A percentile compares a stretch with the other conserved stretches of the same genome.
phyloP scores from a whole-genome alignment of 2,329 filamentous ascomycete species.

The Gyromitra esculenta region DNA sequence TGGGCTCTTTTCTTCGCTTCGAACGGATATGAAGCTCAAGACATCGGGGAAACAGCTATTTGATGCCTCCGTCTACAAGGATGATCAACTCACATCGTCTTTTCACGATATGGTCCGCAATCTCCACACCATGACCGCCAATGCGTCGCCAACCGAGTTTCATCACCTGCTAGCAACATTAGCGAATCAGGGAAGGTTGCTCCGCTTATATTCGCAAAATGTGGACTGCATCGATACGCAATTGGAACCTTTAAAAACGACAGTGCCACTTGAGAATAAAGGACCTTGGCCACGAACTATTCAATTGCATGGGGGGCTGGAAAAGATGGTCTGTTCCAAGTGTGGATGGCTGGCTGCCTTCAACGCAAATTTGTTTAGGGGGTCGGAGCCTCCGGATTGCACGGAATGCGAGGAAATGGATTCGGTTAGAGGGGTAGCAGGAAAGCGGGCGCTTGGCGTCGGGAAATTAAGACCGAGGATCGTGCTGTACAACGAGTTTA shows the following conservation, averaged over 20 bases:
- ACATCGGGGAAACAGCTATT: conserved; percentile 95
- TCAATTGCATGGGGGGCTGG: conserved; percentile 90
- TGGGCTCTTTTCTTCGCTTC: conserved; percentile 86
- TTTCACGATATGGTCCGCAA: conserved; percentile 97
- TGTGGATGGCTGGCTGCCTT: conserved; percentile 81
- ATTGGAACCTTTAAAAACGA: conserved; percentile 80
- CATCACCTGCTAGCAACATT: conserved; percentile 93
- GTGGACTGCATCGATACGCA: conserved; percentile 93
- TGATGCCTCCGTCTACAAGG: conserved; percentile 96
- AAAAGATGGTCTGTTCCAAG: conserved; percentile 97
- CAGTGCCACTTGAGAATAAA: conserved; percentile 81
- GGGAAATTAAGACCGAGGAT: conserved; percentile 89
- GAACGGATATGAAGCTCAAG: conserved; percentile 88
- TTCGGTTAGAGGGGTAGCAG: conserved; percentile 77
- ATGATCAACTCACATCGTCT: conserved; percentile 84
- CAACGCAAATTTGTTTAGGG: conserved; percentile 80
- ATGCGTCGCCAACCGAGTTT: conserved; percentile 83
- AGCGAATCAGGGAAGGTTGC: conserved; percentile 82
- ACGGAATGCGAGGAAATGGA: conserved; percentile 78
- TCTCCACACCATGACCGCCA: conserved; percentile 79
- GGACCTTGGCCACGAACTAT: conserved; percentile 93
- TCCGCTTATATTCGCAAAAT: conserved; percentile 95
- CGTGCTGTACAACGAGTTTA: conserved; percentile 96
- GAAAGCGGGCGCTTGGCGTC: conserved; percentile 92
- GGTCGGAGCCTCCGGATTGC: conserved; percentile 84